Base-by-base conservation (phyloP, 257 asterid species). In the Plantago major region DNA sequence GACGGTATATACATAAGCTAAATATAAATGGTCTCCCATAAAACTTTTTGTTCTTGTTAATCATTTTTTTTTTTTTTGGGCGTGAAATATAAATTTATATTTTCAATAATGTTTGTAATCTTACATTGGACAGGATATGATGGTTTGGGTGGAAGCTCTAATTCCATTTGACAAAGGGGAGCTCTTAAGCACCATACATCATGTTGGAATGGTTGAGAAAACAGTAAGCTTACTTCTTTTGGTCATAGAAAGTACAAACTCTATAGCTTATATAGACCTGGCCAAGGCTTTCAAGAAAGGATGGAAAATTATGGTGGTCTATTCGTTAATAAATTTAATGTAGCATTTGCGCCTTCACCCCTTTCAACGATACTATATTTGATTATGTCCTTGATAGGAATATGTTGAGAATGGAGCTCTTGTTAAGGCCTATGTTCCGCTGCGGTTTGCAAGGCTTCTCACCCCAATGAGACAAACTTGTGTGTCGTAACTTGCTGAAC, bases 71-170 rank as follows among this genome's bases (percentile, higher is more conserved):
- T 46, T 11, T 14, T 72, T 69, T 61, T 1, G 37, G 9, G 59
- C 68, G 15, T 53, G 19, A 59, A 6, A 16, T 43, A 48, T 47
- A 55, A 38, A 0, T 47, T 58, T 42, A 22, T 67, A 48, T 46
- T 55, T 52, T 55, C 19, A 47, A 40, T 52, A 55, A 53, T 26
- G 44, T 65, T 66, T 44, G 66, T 45, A 22, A 47, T 44, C 14
- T 56, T 67, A 33, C 50, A 55, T 69, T 66, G 38, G 22, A 53
- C 63, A 92, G 99, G 96, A 92, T 79, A 75, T 73, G 61, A 89
- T 92, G 99, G 96, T 92, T 43, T 89, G 97, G 99, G 83, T 92
- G 62, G 99, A 92, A 81, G 99, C 97, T 69, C 71, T 92, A 76
- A 84, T 92, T 59, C 99, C 99, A 1, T 92, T 92, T 62, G 94